phyloP scores from a whole-genome alignment of 495 filamentous ascomycete species.

The Aspergillus ostianus region DNA sequence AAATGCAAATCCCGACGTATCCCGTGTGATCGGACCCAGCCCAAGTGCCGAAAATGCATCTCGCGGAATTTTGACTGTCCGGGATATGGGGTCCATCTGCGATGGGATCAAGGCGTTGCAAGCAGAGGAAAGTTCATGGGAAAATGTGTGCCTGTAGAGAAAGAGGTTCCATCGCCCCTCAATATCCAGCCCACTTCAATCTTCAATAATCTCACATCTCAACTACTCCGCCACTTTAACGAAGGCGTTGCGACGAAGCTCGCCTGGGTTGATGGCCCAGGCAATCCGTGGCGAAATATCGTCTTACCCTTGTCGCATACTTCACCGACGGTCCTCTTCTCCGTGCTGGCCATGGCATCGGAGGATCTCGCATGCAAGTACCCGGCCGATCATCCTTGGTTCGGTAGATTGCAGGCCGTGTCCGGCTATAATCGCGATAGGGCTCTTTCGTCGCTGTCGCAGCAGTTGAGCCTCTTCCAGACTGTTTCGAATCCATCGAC shows the following conservation, averaged over 20 bases:
- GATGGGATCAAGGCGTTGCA: conserved; percentile 36
- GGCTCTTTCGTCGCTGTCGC: conserved; percentile 1
- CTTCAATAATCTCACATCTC: conserved; percentile 1
- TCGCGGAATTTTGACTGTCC: conserved; percentile 45
- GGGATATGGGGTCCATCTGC: conserved; percentile 43
- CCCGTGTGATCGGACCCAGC: conserved; percentile 43
- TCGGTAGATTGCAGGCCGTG: background rate
- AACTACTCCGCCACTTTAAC: conserved; percentile 24
- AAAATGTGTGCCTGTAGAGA: conserved; percentile 4
- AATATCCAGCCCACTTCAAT: background rate
- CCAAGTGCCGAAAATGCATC: conserved; percentile 24
- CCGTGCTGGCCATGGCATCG: conserved; percentile 26
- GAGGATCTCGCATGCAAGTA: conserved; percentile 26
- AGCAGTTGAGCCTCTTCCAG: background rate
- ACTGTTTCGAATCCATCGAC: background rate
- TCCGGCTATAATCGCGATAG: background rate
- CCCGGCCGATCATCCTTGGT: conserved; percentile 4
- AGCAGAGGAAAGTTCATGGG: conserved; percentile 34
- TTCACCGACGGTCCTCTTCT: conserved; percentile 26
- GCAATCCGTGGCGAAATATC: conserved; percentile 28
- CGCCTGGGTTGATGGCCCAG: conserved; percentile 26
- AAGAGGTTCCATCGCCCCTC: background rate
- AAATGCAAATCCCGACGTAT: conserved; percentile 51
- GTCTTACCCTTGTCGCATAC: conserved; percentile 23
- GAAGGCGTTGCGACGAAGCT: conserved; percentile 21